Conservation (phyloP, 257 asterid genomes). For the Nicotiana paniculata region DNA sequence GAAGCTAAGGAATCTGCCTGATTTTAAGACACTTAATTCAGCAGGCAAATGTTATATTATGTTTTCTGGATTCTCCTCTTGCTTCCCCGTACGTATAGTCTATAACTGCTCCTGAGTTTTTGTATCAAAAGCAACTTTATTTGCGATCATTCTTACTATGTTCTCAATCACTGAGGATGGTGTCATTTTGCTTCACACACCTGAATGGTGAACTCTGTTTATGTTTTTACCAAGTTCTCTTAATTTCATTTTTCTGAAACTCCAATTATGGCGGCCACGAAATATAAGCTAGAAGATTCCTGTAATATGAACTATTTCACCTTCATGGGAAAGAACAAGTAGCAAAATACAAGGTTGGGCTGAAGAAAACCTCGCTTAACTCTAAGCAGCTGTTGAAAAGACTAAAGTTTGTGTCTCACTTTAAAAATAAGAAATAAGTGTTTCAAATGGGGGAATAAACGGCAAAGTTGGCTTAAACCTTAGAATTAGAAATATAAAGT, state of each 20-base stretch:
- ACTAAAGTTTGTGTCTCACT: not conserved
- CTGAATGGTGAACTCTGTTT: not conserved
- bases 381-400: not conserved
- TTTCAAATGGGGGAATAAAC: not conserved
- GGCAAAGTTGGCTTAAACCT: not conserved
- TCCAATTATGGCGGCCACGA: not conserved
- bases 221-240: not conserved
- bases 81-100: not conserved
- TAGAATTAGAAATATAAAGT: not conserved
- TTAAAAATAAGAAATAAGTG: not conserved
- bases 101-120: not conserved
- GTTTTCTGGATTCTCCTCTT: not conserved
- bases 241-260: not conserved
- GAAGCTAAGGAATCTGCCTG: slow-evolving; percentile 66
- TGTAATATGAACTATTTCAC: not conserved
- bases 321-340: not conserved
- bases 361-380: not conserved
- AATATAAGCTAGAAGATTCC: not conserved
- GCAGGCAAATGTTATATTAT: not conserved
- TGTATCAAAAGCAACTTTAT: not conserved
- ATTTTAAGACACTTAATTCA: slow-evolving; percentile 8
- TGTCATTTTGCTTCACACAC: not conserved
- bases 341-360: not conserved
- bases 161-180: not conserved
- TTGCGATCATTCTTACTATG: slow-evolving; percentile 5